phyloP scores from a whole-genome alignment of 352 stramenopile species.

The Elongisporangium undulatum region DNA sequence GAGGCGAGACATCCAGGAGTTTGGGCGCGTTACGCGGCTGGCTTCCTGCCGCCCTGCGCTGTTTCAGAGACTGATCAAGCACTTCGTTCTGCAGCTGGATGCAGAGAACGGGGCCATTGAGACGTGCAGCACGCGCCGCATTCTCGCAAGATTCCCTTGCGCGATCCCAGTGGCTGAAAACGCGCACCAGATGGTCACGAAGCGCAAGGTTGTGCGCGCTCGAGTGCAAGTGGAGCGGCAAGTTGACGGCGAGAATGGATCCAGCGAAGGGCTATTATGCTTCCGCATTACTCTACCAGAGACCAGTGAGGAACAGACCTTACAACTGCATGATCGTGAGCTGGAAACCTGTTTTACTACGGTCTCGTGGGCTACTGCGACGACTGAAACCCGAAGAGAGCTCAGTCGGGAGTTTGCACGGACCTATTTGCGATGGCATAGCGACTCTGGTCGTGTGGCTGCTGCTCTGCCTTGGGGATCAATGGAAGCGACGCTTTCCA shows the following conservation, averaged over 20 bases:
- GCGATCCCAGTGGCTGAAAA: conserved; percentile 28
- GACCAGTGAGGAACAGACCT: conserved; percentile 41
- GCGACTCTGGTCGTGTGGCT: conserved; percentile 15
- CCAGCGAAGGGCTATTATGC: conserved; percentile 7
- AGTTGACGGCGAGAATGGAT: background rate
- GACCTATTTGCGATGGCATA: conserved; percentile 12
- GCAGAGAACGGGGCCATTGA: conserved; percentile 2
- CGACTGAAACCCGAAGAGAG: conserved; percentile 4
- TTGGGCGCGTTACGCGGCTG: conserved; percentile 10
- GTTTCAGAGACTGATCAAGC: conserved; percentile 13
- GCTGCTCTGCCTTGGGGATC: conserved; percentile 25
- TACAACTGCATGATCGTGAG: conserved; percentile 40
- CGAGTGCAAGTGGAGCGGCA: conserved; percentile 60
- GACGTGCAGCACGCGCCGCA: conserved; percentile 11
- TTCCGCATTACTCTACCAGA: conserved; percentile 49
- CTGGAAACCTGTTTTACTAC: conserved; percentile 45
- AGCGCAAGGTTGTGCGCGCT: conserved; percentile 26
- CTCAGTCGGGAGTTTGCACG: conserved; percentile 23
- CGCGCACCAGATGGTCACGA: conserved; percentile 33
- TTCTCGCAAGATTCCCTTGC: conserved; percentile 39
- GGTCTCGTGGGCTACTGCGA: conserved; percentile 29
- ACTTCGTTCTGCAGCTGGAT: conserved; percentile 23
- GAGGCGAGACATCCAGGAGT: conserved; percentile 21
- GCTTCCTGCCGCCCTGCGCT: background rate
- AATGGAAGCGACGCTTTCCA: conserved; percentile 16